Evolutionary conservation across 352 stramenopile genomes (phyloP).

Genomic region (Elongisporangium senticosum): DNA sequence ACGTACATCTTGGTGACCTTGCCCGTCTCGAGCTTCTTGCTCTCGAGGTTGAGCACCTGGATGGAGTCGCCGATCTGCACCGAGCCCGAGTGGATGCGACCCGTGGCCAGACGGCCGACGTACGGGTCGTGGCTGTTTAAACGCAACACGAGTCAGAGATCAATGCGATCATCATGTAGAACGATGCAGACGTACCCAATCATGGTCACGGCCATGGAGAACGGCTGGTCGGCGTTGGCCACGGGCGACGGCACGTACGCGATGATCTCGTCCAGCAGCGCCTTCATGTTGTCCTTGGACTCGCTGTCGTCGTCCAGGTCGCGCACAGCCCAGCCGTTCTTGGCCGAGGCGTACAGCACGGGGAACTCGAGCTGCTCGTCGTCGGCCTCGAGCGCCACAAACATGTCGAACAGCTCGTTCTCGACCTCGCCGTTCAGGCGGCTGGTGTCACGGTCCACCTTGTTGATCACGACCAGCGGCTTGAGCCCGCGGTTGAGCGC

Average conservation of each 20-base stretch:
- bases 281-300: slow-evolving; percentile 85
- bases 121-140: slow-evolving; percentile 94
- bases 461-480: slow-evolving; percentile 98
- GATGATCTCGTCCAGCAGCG: slow-evolving; percentile 96
- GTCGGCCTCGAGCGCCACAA: slow-evolving; percentile 90
- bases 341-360: slow-evolving; percentile 94
- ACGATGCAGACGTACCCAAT: slow-evolving; percentile 40
- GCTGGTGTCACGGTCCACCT: slow-evolving; percentile 93
- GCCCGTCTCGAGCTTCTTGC: slow-evolving; percentile 69
- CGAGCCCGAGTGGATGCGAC: slow-evolving; percentile 91
- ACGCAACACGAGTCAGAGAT: not conserved
- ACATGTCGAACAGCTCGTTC: slow-evolving; percentile 97
- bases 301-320: slow-evolving; percentile 77
- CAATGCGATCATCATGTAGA: not conserved
- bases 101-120: slow-evolving; percentile 96
- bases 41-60: slow-evolving; percentile 85
- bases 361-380: slow-evolving; percentile 97
- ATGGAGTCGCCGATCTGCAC: slow-evolving; percentile 82
- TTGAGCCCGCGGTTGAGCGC: slow-evolving; percentile 90
- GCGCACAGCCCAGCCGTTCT: slow-evolving; percentile 93
- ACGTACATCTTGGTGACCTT: slow-evolving; percentile 89
- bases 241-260: slow-evolving; percentile 89
- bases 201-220: slow-evolving; percentile 97
- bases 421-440: slow-evolving; percentile 92
- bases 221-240: slow-evolving; percentile 72